phyloP scores from a whole-genome alignment of 2,329 filamentous ascomycete species.

The Teratosphaeria epicoccoides region DNA sequence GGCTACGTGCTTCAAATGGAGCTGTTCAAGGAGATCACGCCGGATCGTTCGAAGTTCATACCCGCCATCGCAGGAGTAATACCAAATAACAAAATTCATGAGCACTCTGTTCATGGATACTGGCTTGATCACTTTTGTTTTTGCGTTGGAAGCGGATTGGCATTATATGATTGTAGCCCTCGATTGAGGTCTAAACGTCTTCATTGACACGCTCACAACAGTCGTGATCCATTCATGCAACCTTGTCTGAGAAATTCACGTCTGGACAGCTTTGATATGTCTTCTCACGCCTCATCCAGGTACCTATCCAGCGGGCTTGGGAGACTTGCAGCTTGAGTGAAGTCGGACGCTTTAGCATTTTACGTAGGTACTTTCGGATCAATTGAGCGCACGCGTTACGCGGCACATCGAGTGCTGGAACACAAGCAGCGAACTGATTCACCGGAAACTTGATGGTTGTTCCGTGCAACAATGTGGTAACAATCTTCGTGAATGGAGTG shows the following conservation, averaged over 20 bases:
- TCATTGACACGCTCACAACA: slow-evolving; percentile 46
- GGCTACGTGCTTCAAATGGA: slow-evolving; percentile 27
- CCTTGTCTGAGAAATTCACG: slow-evolving; percentile 7
- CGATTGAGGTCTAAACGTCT: slow-evolving; percentile 45
- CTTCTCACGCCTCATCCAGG: background rate
- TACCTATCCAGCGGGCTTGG: slow-evolving; percentile 36
- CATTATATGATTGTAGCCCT: slow-evolving; percentile 42
- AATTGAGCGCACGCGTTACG: slow-evolving; percentile 30
- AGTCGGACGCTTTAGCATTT: slow-evolving; percentile 43
- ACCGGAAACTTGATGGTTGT: slow-evolving; percentile 4
- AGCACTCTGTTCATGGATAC: slow-evolving; percentile 40
- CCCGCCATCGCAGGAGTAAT: slow-evolving; percentile 46
- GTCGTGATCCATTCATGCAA: slow-evolving; percentile 43
- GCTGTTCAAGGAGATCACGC: slow-evolving; percentile 23
- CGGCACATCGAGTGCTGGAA: slow-evolving; percentile 6
- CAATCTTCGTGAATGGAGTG: slow-evolving; percentile 7
- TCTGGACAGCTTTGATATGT: background rate
- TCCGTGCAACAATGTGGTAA: slow-evolving; percentile 11
- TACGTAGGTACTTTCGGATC: slow-evolving; percentile 45
- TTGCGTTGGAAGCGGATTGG: slow-evolving; percentile 38
- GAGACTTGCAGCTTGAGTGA: slow-evolving; percentile 45
- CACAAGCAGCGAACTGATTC: slow-evolving; percentile 9
- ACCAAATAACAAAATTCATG: slow-evolving; percentile 40
- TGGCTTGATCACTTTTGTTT: slow-evolving; percentile 44
- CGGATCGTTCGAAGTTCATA: slow-evolving; percentile 33